Percentiles rank a stretch among this genome's conserved stretches.
Evolutionary conservation across 208 protist species (phyloP).

Genomic region (Acanthamoeba castellanii): DNA sequence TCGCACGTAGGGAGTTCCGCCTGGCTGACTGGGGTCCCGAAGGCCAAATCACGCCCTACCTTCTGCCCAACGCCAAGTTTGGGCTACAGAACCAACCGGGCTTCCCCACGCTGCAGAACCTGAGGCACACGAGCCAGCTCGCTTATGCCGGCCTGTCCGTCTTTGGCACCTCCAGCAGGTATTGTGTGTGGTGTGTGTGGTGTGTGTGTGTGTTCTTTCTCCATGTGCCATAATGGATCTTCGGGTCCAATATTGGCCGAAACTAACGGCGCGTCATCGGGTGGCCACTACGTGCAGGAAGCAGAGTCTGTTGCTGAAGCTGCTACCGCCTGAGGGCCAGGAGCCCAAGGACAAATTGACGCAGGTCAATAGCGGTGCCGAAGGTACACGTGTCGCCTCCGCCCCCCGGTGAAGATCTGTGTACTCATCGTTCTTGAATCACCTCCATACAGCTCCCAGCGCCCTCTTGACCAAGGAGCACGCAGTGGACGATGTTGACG

Average conservation of each 20-base stretch:
- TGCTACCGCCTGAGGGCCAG: not conserved
- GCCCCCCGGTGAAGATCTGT: not conserved
- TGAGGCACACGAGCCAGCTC: constrained; percentile 21
- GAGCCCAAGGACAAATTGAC: not conserved
- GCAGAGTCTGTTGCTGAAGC: constrained; percentile 43
- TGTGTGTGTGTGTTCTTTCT: not conserved
- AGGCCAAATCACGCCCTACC: not conserved
- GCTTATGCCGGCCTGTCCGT: constrained; percentile 67
- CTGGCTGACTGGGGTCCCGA: constrained; percentile 12
- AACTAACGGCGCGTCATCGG: not conserved
- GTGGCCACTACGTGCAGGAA: not conserved
- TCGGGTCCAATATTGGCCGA: too few relatives aligned
- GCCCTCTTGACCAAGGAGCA: constrained; percentile 8
- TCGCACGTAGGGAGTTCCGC: not conserved
- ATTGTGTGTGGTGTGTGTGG: not conserved
- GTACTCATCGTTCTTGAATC: not conserved
- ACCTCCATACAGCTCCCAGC: not conserved
- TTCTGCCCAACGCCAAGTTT: constrained; percentile 24
- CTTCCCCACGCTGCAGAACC: constrained; percentile 57
- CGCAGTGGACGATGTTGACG: not conserved
- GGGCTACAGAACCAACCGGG: constrained; percentile 29
- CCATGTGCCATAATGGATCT: too few relatives aligned
- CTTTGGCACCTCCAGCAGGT: constrained; percentile 64
- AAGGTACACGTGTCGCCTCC: not conserved
- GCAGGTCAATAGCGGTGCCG: not conserved